Base-by-base conservation (phyloP, 768 basidiomycete genomes). In the Stropharia rugosoannulata region DNA sequence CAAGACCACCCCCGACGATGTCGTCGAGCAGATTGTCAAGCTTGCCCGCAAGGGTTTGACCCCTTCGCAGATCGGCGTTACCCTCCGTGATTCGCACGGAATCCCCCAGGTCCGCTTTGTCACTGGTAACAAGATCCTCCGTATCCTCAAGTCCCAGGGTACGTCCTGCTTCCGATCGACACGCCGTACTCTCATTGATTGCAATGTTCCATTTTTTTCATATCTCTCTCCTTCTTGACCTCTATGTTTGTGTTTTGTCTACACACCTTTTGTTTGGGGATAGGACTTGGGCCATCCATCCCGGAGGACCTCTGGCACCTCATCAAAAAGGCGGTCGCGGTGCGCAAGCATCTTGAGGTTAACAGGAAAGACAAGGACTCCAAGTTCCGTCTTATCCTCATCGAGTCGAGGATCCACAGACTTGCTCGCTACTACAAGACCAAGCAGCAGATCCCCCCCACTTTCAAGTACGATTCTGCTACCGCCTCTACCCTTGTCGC, bases 321-420 rank as follows among this genome's bases (percentile, higher is more conserved):
- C 75, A 89, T 98, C 86, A 98, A 98, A 88, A 99, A 98, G 87
- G 96, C 96, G 74, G 95, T 99, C 70, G 83, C 93, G 67, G 94
- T 99, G 70, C 94, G 95, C 78, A 98, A 98, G 83, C 96, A 98
- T 78, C 85, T 99, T 65, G 93, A 97, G 76, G 81, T 84, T 68
- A 98, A 97, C 89, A 88, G 96, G 73, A 96, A 95, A 76, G 96
- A 99, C 85, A 96, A 94, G 83, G 95, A 98, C 83, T 93, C 92
- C 75, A 96, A 81, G 73, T 82, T 82, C 77, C 93, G 95, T 73
- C 87, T 98, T 68, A 98, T 98, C 81, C 80, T 98, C 67, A 96
- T 99, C 82, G 96, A 99, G 84, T 96, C 94, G 64, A 86, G 96
- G 66, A 98, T 99, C 75, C 96, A 99, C 82, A 87, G 80, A 73